These are phyloP conservation scores for Fusarium nisikadoi DNA, from an alignment of 2,329 filamentous ascomycete species.

Conservation along the genomic window DNA sequence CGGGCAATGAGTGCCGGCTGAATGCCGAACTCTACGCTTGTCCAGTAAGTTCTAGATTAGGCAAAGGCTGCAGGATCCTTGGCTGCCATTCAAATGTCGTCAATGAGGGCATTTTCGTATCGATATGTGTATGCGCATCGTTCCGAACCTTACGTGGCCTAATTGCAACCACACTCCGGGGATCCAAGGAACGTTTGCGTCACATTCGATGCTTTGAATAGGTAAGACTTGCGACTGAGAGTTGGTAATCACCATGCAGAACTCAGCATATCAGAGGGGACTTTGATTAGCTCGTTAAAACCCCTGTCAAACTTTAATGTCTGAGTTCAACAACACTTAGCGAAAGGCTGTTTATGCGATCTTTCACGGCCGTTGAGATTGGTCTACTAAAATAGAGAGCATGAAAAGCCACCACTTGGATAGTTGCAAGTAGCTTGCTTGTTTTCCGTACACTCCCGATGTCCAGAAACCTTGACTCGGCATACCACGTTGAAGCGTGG, in stretches of 20 bases:
- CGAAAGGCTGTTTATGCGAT: not conserved
- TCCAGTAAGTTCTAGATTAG: too few relatives aligned
- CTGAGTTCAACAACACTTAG: not conserved
- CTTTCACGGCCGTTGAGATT: not conserved
- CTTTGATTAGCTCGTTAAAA: not conserved
- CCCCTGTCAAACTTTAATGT: not conserved
- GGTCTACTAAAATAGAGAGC: not conserved
- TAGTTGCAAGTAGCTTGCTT: not conserved
- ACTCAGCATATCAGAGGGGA: not conserved
- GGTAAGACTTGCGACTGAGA: not conserved
- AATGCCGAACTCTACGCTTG: not conserved
- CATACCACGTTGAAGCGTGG: not conserved
- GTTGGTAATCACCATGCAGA: not conserved
- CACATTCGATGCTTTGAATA: not conserved
- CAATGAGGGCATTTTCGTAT: not conserved
- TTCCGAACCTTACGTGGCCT: rapidly evolving
- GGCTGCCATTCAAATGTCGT: not conserved
- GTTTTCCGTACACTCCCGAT: not conserved
- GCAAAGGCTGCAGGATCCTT: not conserved
- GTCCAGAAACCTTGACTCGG: not conserved
- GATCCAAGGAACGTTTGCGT: not conserved
- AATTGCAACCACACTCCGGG: not conserved
- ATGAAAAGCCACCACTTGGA: not conserved
- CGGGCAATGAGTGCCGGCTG: not conserved
- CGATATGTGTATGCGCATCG: not conserved